A percentile compares a stretch with the other conserved stretches of the same genome.
phyloP scores from a whole-genome alignment of 2,329 filamentous ascomycete species.

The Dothideomycetidae sp. region DNA sequence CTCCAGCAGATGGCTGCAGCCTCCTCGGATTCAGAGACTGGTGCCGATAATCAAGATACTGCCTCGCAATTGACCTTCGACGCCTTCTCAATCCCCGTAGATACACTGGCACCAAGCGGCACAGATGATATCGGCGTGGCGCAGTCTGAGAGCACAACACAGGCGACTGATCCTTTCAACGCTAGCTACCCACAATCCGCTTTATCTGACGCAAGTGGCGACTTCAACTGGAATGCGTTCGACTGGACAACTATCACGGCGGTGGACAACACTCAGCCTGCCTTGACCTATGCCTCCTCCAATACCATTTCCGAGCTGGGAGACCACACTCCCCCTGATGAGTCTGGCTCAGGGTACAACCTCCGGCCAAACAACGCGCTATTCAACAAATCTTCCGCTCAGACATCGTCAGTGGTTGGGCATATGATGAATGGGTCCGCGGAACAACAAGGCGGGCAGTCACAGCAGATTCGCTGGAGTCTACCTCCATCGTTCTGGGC shows the following conservation, averaged over 20 bases:
- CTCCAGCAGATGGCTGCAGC: constrained; percentile 4
- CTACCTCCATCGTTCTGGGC: constrained; percentile 11
- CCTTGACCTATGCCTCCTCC: constrained; percentile 25
- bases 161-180: constrained; percentile 2
- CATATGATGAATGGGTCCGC: no score
- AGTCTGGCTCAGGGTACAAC: constrained; percentile 20
- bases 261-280: constrained; percentile 19
- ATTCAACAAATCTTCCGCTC: constrained; percentile 9
- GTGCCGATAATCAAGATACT: not conserved
- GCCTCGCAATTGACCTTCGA: not conserved
- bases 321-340: constrained; percentile 23
- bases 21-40: not conserved
- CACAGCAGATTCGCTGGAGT: constrained; percentile 11
- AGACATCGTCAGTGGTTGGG: no score
- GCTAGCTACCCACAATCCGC: not conserved
- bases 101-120: not conserved
- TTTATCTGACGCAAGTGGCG: constrained; percentile 8
- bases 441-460: no score
- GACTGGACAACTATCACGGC: constrained; percentile 10
- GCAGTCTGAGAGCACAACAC: not conserved
- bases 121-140: constrained; percentile 2
- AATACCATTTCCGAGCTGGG: constrained; percentile 26
- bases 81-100: constrained; percentile 7
- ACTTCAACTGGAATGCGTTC: constrained; percentile 10
- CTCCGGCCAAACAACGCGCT: constrained; percentile 20